Base-by-base conservation (phyloP, 306 rosid species). In the Cicer cuneatum region DNA sequence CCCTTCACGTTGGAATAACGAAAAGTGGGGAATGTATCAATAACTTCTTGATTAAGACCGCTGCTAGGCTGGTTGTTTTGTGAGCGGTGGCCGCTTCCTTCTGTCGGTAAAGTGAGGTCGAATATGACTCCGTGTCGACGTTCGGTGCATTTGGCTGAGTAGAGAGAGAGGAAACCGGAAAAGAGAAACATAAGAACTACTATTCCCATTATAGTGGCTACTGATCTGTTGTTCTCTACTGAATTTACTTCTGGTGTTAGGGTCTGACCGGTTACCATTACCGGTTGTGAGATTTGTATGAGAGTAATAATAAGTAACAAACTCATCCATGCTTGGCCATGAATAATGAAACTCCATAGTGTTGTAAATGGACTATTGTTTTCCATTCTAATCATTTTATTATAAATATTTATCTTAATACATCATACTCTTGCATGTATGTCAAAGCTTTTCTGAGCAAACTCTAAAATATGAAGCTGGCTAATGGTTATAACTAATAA, bases 1-100 rank as follows among this genome's bases (percentile, higher is more conserved):
- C 79, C 87, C 69, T 90, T 92, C 16, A 92, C 98, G 47, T 80
- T 69, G 5, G 94, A 86, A 82, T 88, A 92, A 3, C 85, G 83
- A 73, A 88, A 92, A 3, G 89, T 81, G 1, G 98, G 98, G 45
- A 93, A 91, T 0, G 89, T 84, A 9, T 82, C 77, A 10, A 89
- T 88, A 61, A 86, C 74, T 4, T 76, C 86, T 21, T 80, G 83
- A 78, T 80, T 86, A 0, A 93, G 82, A 0, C 96, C 96, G 6
- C 80, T 73, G 14, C 82, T 77, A 4, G 80, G 29, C 13, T 38
- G 78, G n/a, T 4, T 61, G 33, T 2, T 61, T 60, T 1, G 70
- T 6, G 42, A 48, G 2, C 42, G 38, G 7, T 58, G 71, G 4
- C 21, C 75, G 3, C 4, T 57, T 10, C 42, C 39, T 1, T 68